Percentiles rank a stretch among this genome's conserved stretches.
phyloP scores from a whole-genome alignment of 2,329 filamentous ascomycete genomes.

The Ceratocystis colombiana region DNA sequence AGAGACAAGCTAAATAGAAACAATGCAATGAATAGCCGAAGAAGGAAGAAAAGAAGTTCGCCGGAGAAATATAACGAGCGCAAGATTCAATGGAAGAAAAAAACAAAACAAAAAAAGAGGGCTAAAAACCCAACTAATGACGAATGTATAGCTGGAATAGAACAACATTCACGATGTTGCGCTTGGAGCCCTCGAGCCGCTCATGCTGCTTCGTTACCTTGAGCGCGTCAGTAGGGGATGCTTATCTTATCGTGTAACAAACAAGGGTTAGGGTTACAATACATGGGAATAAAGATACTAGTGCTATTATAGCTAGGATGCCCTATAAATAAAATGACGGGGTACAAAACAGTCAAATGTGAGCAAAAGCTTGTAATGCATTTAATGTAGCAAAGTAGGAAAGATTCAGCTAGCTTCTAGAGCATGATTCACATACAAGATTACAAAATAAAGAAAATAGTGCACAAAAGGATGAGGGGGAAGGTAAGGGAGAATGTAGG shows the following conservation, averaged over 20 bases:
- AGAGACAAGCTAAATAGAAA: neutral
- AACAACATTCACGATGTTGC: slow-evolving; percentile 5
- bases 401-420: neutral
- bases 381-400: neutral
- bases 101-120: neutral
- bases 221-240: neutral
- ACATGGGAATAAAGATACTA: slow-evolving; percentile 10
- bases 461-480: slow-evolving; percentile 5
- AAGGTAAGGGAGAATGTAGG: neutral
- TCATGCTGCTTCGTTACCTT: neutral
- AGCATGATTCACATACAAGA: slow-evolving; percentile 4
- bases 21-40: neutral
- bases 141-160: neutral
- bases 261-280: neutral
- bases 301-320: neutral
- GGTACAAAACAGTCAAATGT: neutral
- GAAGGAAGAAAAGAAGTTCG: neutral
- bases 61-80: neutral
- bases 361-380: slow-evolving; percentile 22
- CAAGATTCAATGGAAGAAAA: neutral
- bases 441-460: slow-evolving; percentile 20
- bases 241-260: neutral
- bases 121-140: neutral
- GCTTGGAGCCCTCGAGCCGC: neutral
- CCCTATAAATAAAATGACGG: neutral